Percentiles rank a stretch among this genome's conserved stretches.
phyloP scores from a whole-genome alignment of 164 flowering plant genomes.

The Kingdonia uniflora region DNA sequence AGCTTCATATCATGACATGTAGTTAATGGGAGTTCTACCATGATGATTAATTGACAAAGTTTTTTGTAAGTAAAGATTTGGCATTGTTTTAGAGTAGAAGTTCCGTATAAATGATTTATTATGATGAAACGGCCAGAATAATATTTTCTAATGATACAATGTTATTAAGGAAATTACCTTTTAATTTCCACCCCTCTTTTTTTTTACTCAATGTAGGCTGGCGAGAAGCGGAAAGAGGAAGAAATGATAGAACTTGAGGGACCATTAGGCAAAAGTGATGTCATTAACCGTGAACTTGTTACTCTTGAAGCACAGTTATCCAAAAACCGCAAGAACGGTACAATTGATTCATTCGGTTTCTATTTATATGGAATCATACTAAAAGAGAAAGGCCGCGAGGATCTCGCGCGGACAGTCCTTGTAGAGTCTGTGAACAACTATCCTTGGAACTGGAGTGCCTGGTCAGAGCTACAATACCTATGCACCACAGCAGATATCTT shows the following conservation, averaged over 20 bases:
- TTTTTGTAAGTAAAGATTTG: too few relatives aligned
- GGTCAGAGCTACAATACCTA: conserved; percentile 82
- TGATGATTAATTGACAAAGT: too few relatives aligned
- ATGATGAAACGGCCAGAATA: too few relatives aligned
- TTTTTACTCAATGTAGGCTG: conserved; percentile 53
- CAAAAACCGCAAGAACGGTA: conserved; percentile 49
- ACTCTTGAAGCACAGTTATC: conserved; percentile 78
- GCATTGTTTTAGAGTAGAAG: too few relatives aligned
- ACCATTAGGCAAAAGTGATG: conserved; percentile 69
- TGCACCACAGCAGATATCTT: conserved; percentile 65
- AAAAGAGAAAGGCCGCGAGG: conserved; percentile 72
- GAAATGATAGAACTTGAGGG: conserved; percentile 92
- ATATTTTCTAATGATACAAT: too few relatives aligned
- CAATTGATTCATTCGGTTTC: conserved; percentile 76
- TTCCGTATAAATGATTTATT: too few relatives aligned
- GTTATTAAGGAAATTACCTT: neutral
- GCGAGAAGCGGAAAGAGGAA: conserved; percentile 96
- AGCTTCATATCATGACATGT: too few relatives aligned
- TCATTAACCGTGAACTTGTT: conserved; percentile 61
- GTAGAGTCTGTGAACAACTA: conserved; percentile 88
- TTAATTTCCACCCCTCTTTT: neutral
- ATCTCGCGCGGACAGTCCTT: conserved; percentile 69
- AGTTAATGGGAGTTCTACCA: too few relatives aligned
- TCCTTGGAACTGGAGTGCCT: conserved; percentile 99
- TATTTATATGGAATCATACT: conserved; percentile 87